Conservation (phyloP, 2,329 filamentous ascomycete genomes). For the Microsporum audouinii region DNA sequence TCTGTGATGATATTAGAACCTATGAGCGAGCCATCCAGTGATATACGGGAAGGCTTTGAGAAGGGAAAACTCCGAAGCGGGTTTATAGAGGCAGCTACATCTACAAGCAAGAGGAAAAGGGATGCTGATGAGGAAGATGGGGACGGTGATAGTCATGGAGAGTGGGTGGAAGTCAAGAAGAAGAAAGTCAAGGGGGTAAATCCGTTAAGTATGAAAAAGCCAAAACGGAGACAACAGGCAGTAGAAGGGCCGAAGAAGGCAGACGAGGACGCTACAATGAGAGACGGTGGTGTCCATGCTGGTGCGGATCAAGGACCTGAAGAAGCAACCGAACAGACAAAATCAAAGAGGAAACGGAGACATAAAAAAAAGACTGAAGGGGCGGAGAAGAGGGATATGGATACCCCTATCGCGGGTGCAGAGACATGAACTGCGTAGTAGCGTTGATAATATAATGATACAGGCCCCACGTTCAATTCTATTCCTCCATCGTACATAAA, state of each 20-base stretch:
- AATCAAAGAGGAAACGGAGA: constrained; percentile 16
- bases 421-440: constrained; percentile 1
- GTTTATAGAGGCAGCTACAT: constrained; percentile 22
- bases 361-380: constrained; percentile 13
- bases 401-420: constrained; percentile 8
- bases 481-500: neutral
- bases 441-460: neutral
- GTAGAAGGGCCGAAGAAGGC: constrained; percentile 10
- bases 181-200: constrained; percentile 37
- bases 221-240: constrained; percentile 27
- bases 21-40: constrained; percentile 34
- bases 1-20: constrained; percentile 42
- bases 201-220: constrained; percentile 39
- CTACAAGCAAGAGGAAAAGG: constrained; percentile 26
- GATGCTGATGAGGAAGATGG: constrained; percentile 13
- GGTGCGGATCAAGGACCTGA: constrained; percentile 4
- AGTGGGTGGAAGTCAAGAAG: constrained; percentile 21
- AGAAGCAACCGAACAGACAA: constrained; percentile 5
- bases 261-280: constrained; percentile 15
- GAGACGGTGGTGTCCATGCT: neutral
- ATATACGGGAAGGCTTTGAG: constrained; percentile 34
- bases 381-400: constrained; percentile 3
- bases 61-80: constrained; percentile 37
- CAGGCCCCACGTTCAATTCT: neutral
- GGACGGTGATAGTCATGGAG: constrained; percentile 14